Conservation (phyloP, 2,329 filamentous ascomycete species). For the Colletotrichum gloeosporioides region DNA sequence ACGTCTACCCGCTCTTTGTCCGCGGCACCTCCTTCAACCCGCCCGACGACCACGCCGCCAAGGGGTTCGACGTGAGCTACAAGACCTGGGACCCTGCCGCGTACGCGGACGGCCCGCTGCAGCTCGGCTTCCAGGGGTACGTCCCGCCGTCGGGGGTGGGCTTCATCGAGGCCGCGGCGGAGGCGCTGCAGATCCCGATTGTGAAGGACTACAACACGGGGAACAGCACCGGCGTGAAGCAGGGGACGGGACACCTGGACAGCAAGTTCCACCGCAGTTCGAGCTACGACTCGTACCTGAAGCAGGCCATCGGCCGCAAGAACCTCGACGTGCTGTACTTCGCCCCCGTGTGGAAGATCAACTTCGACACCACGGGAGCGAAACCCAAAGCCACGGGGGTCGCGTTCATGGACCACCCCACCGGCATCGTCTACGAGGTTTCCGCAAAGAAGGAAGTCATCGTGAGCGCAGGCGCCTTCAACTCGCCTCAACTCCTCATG, state of each 20-base stretch:
- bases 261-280: conserved; percentile 27
- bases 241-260: conserved; percentile 29
- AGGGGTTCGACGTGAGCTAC: conserved; percentile 28
- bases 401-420: conserved; percentile 29
- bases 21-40: conserved; percentile 30
- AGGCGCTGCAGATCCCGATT: conserved; percentile 26
- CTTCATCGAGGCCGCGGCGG: conserved; percentile 28
- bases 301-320: conserved; percentile 19
- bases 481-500: conserved; percentile 23
- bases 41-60: conserved; percentile 21
- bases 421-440: conserved; percentile 22
- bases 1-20: conserved; percentile 27
- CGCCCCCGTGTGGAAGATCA: conserved; percentile 26
- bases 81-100: conserved; percentile 30
- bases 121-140: conserved; percentile 30
- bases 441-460: conserved; percentile 20
- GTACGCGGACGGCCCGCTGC: conserved; percentile 28
- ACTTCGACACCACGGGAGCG: conserved; percentile 18
- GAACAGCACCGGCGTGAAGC: conserved; percentile 31
- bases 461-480: conserved; percentile 18
- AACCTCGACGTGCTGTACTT: conserved; percentile 31
- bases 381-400: conserved; percentile 27
- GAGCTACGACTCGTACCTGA: conserved; percentile 29
- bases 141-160: conserved; percentile 32
- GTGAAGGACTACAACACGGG: conserved; percentile 30